These are phyloP conservation scores for Corylus avellana DNA, from an alignment of 306 rosid genomes.

Conservation along the genomic window DNA sequence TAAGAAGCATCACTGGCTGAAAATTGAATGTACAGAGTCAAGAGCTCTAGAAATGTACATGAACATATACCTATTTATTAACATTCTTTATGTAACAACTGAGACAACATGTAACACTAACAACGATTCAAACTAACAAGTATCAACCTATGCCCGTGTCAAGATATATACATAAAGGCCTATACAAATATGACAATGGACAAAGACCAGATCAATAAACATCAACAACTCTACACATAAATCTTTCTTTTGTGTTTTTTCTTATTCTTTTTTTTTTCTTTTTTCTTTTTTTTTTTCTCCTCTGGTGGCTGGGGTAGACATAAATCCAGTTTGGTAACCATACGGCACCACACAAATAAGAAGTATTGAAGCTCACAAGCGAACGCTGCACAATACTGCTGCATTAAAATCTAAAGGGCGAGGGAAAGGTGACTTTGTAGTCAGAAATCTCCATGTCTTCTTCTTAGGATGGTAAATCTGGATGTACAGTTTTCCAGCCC, in stretches of 20 bases:
- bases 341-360: conserved; percentile 25
- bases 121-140: background rate
- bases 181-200: background rate
- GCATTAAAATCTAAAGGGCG: conserved; percentile 50
- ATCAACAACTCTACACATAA: background rate
- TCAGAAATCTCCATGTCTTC: conserved; percentile 73
- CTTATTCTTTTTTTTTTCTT: background rate
- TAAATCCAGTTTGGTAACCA: conserved; percentile 18
- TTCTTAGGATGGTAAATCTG: conserved; percentile 76
- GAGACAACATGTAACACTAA: background rate
- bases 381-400: conserved; percentile 67
- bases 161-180: background rate
- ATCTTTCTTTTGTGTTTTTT: conserved; percentile 9
- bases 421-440: conserved; percentile 64
- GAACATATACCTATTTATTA: background rate
- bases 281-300: background rate
- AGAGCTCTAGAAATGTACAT: background rate
- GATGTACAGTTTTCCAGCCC: conserved; percentile 55
- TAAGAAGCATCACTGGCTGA: background rate
- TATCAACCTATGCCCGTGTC: background rate
- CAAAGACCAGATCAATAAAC: background rate
- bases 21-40: background rate
- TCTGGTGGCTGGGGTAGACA: background rate
- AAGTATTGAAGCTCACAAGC: conserved; percentile 42
- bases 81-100: background rate